Evolutionary conservation across 2,329 filamentous ascomycete genomes (phyloP).

Genomic region (Magnaporthiopsis poae): DNA sequence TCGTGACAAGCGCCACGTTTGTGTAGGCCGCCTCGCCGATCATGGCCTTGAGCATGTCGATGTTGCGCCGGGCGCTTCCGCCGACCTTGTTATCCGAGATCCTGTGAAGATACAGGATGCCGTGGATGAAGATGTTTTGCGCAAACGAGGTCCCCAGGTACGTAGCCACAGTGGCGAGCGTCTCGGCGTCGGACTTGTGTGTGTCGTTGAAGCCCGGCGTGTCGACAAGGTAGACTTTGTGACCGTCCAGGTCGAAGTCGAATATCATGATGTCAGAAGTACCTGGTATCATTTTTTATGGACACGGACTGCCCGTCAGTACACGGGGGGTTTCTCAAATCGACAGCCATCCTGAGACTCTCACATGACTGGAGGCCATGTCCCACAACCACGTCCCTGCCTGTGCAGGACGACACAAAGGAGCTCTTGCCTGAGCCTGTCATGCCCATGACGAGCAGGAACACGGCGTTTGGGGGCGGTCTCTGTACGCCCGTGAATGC

Average conservation of each 20-base stretch:
- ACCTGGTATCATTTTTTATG: neutral
- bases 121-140: constrained; percentile 25
- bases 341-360: neutral
- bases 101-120: constrained; percentile 36
- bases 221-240: constrained; percentile 28
- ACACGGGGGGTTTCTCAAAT: neutral
- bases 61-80: constrained; percentile 28
- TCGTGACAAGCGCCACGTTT: constrained; percentile 32
- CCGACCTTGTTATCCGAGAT: constrained; percentile 33
- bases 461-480: neutral
- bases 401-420: constrained; percentile 9
- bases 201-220: constrained; percentile 38
- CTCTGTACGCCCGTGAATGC: neutral
- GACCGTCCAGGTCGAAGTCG: constrained; percentile 15
- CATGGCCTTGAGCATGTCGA: constrained; percentile 34
- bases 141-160: constrained; percentile 26
- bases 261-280: constrained; percentile 5
- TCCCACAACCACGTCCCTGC: constrained; percentile 8
- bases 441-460: constrained; percentile 10
- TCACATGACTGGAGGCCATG: constrained; percentile 10
- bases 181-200: constrained; percentile 30
- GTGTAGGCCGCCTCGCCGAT: constrained; percentile 29
- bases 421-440: constrained; percentile 13
- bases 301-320: neutral
- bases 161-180: constrained; percentile 31